Evolutionary conservation across 495 filamentous ascomycete species (phyloP).

Genomic region (Acidiella bohemica): DNA sequence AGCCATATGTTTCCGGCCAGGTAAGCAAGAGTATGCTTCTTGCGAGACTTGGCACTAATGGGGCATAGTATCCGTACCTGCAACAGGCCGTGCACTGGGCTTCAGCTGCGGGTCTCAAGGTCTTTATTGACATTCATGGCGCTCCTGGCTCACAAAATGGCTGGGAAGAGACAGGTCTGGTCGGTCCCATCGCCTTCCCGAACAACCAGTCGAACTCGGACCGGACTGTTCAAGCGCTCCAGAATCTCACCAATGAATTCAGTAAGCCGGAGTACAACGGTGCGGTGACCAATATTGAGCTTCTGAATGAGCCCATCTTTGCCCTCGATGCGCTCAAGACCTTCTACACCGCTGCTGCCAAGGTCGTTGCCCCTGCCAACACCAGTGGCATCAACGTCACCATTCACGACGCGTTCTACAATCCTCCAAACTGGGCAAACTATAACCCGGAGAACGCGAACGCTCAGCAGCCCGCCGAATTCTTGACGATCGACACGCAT

Average conservation of each 20-base stretch:
- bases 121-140: constrained; percentile 38
- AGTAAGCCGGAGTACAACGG: neutral
- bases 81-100: constrained; percentile 36
- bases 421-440: constrained; percentile 9
- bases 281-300: constrained; percentile 8
- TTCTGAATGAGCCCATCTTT: constrained; percentile 12
- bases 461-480: neutral
- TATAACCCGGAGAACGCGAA: constrained; percentile 5
- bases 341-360: constrained; percentile 7
- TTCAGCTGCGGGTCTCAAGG: constrained; percentile 28
- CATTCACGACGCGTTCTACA: constrained; percentile 12
- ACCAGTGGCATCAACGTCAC: constrained; percentile 11
- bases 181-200: constrained; percentile 4
- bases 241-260: constrained; percentile 11
- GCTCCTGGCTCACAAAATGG: constrained; percentile 28
- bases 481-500: constrained; percentile 8
- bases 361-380: constrained; percentile 3
- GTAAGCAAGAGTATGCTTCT: no score
- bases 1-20: constrained; percentile 14
- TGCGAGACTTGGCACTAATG: no score
- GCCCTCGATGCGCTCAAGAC: neutral
- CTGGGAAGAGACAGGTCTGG: constrained; percentile 9
- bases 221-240: constrained; percentile 6
- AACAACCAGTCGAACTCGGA: constrained; percentile 8
- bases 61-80: constrained; percentile 29